Evolutionary conservation across 345 rosid species (phyloP), one percentile per base, ranked within the genome.

Genomic region (Gossypium raimondii): DNA sequence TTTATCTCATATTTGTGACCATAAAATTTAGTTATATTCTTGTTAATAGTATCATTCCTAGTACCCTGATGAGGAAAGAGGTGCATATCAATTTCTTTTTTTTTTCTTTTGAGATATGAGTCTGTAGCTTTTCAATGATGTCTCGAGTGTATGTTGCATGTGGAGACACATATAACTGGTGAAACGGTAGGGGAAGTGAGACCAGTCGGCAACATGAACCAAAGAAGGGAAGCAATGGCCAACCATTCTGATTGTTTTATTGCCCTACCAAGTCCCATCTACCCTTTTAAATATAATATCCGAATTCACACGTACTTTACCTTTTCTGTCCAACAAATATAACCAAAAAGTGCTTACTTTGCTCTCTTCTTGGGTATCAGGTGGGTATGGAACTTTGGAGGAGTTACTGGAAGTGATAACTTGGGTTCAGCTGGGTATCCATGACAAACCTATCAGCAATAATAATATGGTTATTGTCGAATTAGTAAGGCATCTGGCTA

Each of bases 381-480:
- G 95, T 73, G 96, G 96, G 14, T 90, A 90, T 85, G 93, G 96
- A 53, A 90, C 96, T 74, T 90, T 90, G 29, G 93, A 89, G 78
- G 94, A 88, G 84, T 88, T 90, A 14, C 86, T 90, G 67, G 94
- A 89, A 85, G 94, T 86, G 11, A 88, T 85, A 69, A 80, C 95
- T 20, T 90, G 95, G 95, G 93, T 93, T 58, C 92, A 89, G 77
- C 90, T 90, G 27, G 96, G 96, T 55, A 89, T 90, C 72, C 93
- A 90, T 74, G 93, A 90, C 72, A 90, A 90, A 76, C 96, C 96
- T 57, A 93, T 90, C 86, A 34, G 34, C 4, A 29, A 29, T 29
- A 3, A 29, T 29, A 29, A 29, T 29, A 29, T 29, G 34, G 34
- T 29, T 29, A 29, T 29, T 29, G 34, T 29, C 29, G 3, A 27